Base-by-base conservation (phyloP, 352 stramenopile species). In the Phytophthora colocasiae region DNA sequence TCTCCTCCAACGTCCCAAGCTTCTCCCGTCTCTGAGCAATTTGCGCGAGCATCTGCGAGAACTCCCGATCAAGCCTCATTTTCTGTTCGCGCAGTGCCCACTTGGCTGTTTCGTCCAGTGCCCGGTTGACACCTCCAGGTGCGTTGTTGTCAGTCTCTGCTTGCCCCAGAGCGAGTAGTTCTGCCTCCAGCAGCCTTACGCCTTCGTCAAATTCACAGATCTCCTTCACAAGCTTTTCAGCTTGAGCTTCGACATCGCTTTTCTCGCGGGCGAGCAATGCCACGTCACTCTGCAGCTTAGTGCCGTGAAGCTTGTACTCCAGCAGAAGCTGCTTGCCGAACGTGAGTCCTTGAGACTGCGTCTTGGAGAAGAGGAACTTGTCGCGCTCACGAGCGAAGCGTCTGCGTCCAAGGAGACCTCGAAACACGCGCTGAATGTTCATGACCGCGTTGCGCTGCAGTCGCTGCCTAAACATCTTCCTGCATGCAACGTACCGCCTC, bases 261-360 rank as follows among this genome's bases (percentile, higher is more conserved):
- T 98, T 98, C 54, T 97, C 93, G 19, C 90, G 71, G 5, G 87
- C 89, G 3, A 99, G 81, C 48, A 98, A 55, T 32, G 89, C 86
- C 0, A 98, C 87, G 63, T 99, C 96, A 38, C 86, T 97, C 69
- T 99, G 95, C 19, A 99, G 77, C 58, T 97, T 93, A 29, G 93
- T 98, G 8, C 90, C 96, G 60, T 97, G 91, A 7, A 98, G 78
- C 69, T 98, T 98, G 85, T 98, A 98, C 80, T 98, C 94, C 14
- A 98, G 69, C 17, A 98, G 83, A 78, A 98, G 96, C 73, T 98
- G 94, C 57, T 97, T 93, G 39, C 93, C 96, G 62, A 98, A 97
- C 62, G 97, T 89, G 63, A 99, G 97, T 12, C 95, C 93, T 68
- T 97, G 93, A 4, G 81, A 91, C 80, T 99, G 96, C 38, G 86